phyloP scores from a whole-genome alignment of 2,329 filamentous ascomycete species.

The Penicillium expansum region DNA sequence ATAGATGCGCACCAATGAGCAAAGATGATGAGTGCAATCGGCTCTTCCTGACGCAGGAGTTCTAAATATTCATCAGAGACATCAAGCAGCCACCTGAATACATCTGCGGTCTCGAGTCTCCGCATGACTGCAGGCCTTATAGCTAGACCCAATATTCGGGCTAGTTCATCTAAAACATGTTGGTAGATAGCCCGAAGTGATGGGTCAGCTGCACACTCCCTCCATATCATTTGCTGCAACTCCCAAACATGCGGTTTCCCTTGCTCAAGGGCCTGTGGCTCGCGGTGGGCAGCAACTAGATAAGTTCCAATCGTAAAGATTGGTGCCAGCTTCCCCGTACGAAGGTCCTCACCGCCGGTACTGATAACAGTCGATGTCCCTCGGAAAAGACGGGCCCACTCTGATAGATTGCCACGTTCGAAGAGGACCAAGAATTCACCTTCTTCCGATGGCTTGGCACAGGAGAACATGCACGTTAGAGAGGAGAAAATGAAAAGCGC shows the following conservation, averaged over 20 bases:
- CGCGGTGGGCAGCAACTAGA: background rate
- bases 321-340: constrained; percentile 7
- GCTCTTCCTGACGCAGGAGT: constrained; percentile 1
- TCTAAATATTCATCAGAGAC: constrained; percentile 16
- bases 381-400: constrained; percentile 41
- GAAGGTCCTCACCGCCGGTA: constrained; percentile 23
- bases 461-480: constrained; percentile 38
- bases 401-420: constrained; percentile 33
- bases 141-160: constrained; percentile 7
- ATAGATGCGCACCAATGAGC: constrained; percentile 17
- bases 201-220: constrained; percentile 2
- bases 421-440: constrained; percentile 38
- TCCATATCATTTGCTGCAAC: constrained; percentile 9
- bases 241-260: constrained; percentile 12
- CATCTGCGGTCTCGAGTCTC: constrained; percentile 19
- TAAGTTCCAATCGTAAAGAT: constrained; percentile 17
- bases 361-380: constrained; percentile 37
- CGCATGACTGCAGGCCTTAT: background rate
- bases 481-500: constrained; percentile 43
- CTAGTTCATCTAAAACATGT: constrained; percentile 16
- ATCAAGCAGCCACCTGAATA: constrained; percentile 22
- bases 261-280: constrained; percentile 1
- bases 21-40: constrained; percentile 16
- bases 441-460: constrained; percentile 35
- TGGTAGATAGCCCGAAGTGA: constrained; percentile 7